A percentile compares a stretch with the other conserved stretches of the same genome.
These are phyloP conservation scores for Kurtzmaniella natalensis DNA, from an alignment of 1,139 yeast species.

Conservation along the genomic window DNA sequence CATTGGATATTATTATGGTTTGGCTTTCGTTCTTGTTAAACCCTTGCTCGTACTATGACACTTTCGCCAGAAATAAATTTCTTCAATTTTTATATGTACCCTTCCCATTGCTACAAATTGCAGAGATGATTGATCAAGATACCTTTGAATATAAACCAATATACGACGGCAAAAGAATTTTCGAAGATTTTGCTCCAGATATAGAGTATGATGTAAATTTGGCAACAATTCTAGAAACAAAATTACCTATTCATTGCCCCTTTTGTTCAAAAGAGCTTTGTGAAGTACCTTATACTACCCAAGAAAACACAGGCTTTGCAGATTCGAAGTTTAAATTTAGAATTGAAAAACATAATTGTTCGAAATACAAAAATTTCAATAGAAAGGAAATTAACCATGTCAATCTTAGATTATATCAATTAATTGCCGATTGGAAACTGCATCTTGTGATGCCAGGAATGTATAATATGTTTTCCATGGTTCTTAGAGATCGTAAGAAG, in stretches of 20 bases:
- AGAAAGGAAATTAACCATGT: neutral
- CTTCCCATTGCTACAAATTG: slow-evolving; percentile 21
- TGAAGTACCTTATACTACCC: slow-evolving; percentile 10
- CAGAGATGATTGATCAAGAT: slow-evolving; percentile 17
- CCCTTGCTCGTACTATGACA: slow-evolving; percentile 22
- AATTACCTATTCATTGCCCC: slow-evolving; percentile 13
- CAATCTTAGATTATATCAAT: neutral
- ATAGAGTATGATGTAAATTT: neutral
- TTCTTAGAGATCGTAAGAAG: neutral
- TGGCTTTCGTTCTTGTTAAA: slow-evolving; percentile 23
- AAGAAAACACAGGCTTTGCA: slow-evolving; percentile 18
- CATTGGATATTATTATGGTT: slow-evolving; percentile 29
- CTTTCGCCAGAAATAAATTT: slow-evolving; percentile 20
- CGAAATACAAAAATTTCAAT: neutral
- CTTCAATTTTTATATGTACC: slow-evolving; percentile 19
- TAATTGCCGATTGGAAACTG: neutral
- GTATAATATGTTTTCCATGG: neutral
- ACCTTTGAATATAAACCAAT: slow-evolving; percentile 18
- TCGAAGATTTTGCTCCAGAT: slow-evolving; percentile 1
- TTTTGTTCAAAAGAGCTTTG: slow-evolving; percentile 9
- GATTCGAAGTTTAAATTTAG: slow-evolving; percentile 12
- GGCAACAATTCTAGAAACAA: slow-evolving; percentile 2
- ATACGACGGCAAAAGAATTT: neutral
- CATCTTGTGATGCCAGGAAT: neutral
- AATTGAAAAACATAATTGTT: no score